Base-by-base conservation (phyloP, 2,329 filamentous ascomycete genomes). In the Fusarium falciforme region DNA sequence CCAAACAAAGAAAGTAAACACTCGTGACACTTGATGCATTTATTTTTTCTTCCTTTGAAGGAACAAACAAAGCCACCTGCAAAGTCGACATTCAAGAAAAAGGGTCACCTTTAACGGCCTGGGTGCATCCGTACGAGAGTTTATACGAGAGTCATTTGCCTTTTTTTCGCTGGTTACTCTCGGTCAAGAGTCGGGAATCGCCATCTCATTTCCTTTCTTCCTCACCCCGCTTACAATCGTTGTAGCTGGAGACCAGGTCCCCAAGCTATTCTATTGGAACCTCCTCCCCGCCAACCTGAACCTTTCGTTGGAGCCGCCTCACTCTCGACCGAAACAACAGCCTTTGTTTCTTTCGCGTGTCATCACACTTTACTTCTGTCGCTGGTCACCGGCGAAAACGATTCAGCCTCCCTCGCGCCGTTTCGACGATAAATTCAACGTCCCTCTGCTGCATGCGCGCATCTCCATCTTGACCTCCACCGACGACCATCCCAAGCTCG, bases 1-100 rank as follows among this genome's bases (percentile, higher is more conserved):
- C 61, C 61, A 72, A 72, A 70, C 66, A 63, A 58, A 62, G 52
- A 67, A 68, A 75, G 72, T 75, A 75, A 75, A 75, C 73, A 75
- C 58, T 27, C 25, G 25, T 49, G 44, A 29, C 44, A 49, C 47
- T 29, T 27, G 47, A 52, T 52, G 25, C 9, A n/a, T 27, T 49
- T 49, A 12, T 10, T 29, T n/a, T 52, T 17, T 27, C 25, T n/a
- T 52, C 5, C 25, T 52, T 7, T 29, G 16, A 52, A 12, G 27
- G 42, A 25, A 38, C 36, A 44, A 52, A 27, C 25, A 49, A 52
- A 52, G 47, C 47, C 47, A 29, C 47, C 47, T 52, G 47, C 47
- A 29, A 52, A 52, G 25, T 52, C 10, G 16, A n/a, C 16, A 52
- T 16, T n/a, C 16, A 6, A 11, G 4, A 11, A 49, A 49, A 11